These are phyloP conservation scores for Aureobasidium namibiae DNA, from an alignment of 2,329 filamentous ascomycete genomes.

Conservation along the genomic window DNA sequence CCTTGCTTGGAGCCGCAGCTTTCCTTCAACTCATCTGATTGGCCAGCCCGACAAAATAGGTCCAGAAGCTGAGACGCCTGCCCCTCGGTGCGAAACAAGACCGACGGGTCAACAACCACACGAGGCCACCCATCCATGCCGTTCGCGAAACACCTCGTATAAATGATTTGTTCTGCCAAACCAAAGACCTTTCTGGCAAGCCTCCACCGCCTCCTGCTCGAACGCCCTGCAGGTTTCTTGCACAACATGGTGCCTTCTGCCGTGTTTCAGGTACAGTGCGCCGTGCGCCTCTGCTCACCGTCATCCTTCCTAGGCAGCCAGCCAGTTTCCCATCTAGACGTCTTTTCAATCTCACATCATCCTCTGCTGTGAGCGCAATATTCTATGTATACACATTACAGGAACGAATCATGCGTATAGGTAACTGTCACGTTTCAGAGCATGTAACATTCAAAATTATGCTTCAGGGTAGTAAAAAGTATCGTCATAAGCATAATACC, in stretches of 20 bases:
- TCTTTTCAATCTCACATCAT: background rate
- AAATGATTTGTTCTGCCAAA: background rate
- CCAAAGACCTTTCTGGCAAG: background rate
- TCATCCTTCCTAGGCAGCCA: conserved; percentile 1
- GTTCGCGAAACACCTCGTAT: background rate
- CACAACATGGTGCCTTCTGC: background rate
- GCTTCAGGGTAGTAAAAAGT: conserved; percentile 6
- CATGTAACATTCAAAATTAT: conserved; percentile 4
- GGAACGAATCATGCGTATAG: background rate
- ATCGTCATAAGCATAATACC: background rate
- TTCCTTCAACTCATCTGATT: background rate
- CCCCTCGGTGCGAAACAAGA: background rate
- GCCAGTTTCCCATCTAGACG: background rate
- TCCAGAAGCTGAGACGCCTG: conserved; percentile 1
- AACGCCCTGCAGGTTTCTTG: background rate
- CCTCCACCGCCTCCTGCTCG: background rate
- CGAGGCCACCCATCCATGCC: too few relatives aligned
- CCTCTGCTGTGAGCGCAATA: background rate
- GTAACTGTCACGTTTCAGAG: conserved; percentile 6
- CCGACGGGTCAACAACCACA: background rate
- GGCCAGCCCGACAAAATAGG: background rate
- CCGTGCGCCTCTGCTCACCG: background rate
- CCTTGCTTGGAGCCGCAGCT: background rate
- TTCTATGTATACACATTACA: background rate
- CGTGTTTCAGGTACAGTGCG: conserved; percentile 7